Evolutionary conservation across 305 asterid species (phyloP), one percentile per base, ranked within the genome.

Genomic region (Fraxinus sp.): DNA sequence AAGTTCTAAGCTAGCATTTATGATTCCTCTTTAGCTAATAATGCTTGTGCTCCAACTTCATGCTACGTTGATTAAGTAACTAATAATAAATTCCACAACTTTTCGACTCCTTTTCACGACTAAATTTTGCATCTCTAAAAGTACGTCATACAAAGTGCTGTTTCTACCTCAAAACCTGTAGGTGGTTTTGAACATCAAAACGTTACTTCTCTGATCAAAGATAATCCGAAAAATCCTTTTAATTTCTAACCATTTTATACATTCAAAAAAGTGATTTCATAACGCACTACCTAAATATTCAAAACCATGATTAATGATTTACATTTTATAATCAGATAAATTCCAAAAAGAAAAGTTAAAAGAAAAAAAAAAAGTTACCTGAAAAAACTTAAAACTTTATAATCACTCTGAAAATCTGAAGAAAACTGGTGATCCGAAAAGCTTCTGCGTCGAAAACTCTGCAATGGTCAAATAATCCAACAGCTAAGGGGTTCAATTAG

Each of bases 401-500:
- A 88, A 79, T 82, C 73, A 85, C 90, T 46, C 80, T 78, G 46
- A 87, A 82, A 88, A 88, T 86, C 89, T 79, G 70, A 82, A 86
- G 79, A 82, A 85, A 57, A 78, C 24, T 84, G 77, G 84, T 89
- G 94, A 92, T 93, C 95, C 86, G 84, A 80, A 85, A 83, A 80
- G 81, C 84, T 77, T 87, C 79, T 78, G 86, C 83, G 89, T 86
- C 87, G 75, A 81, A 85, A 83, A 77, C 85, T 86, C 90, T 79
- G 90, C 83, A 87, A 88, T 85, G 77, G 75, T 77, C 80, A 84
- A 62, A 79, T 52, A 26, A 83, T 83, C 88, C 84, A 87, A 86
- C 86, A 87, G 57, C 86, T 74, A 79, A 85, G 13, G 93, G 89
- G 92, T 92, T 89, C 93, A 89, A 87, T 92, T 90, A 90, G 94